Conservation (phyloP, 768 basidiomycete species). For the Inosperma sp. region DNA sequence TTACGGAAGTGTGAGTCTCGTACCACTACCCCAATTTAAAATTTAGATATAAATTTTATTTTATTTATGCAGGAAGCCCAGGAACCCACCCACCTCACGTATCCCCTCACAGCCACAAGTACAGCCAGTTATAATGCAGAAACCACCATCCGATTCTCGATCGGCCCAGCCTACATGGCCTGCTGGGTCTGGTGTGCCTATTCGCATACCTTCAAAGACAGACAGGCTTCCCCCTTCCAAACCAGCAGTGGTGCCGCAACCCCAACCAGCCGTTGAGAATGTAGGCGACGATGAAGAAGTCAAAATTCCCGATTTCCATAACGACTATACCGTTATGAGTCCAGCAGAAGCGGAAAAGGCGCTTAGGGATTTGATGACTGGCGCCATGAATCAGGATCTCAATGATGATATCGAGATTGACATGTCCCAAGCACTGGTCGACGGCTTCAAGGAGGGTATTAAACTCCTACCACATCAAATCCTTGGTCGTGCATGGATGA, state of each 20-base stretch:
- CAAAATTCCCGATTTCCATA: conserved; percentile 15
- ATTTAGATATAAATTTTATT: background rate
- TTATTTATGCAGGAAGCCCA: conserved; percentile 7
- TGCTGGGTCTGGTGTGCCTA: background rate
- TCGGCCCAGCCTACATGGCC: background rate
- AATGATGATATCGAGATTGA: conserved; percentile 50
- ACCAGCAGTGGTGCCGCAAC: background rate
- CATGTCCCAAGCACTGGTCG: conserved; percentile 63
- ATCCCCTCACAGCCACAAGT: background rate
- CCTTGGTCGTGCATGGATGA: conserved; percentile 84
- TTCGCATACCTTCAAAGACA: background rate
- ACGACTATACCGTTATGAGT: conserved; percentile 3
- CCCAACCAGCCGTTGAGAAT: background rate
- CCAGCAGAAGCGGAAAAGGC: conserved; percentile 69
- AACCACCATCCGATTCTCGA: background rate
- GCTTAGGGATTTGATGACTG: conserved; percentile 69
- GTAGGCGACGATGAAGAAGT: conserved; percentile 28
- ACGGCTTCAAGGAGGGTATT: conserved; percentile 70
- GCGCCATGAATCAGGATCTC: conserved; percentile 54
- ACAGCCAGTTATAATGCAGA: background rate
- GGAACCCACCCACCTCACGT: conserved; percentile 1
- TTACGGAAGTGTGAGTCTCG: conserved; percentile 10
- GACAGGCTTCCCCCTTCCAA: background rate
- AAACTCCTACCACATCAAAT: conserved; percentile 84
- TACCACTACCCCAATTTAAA: conserved; percentile 7